These are phyloP conservation scores for Lactarius indigo DNA, from an alignment of 768 basidiomycete species.

Conservation along the genomic window DNA sequence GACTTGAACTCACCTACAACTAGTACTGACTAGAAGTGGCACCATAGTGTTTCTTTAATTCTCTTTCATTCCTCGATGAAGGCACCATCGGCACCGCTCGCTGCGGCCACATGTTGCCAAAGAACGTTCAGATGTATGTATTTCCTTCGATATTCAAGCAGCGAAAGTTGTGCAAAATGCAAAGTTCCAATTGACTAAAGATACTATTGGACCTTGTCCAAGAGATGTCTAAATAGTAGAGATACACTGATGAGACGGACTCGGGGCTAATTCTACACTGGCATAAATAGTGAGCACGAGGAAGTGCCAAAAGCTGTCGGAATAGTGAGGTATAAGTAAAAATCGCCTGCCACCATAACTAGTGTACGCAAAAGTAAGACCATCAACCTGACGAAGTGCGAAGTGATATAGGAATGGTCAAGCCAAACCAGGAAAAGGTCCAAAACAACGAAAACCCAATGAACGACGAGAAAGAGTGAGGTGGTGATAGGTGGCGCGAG, in stretches of 20 bases:
- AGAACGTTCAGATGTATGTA: neutral
- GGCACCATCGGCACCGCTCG: neutral
- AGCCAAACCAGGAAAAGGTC: conserved; percentile 7
- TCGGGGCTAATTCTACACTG: neutral
- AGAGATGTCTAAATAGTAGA: neutral
- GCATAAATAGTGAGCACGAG: neutral
- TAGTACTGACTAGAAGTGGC: neutral
- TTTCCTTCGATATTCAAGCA: too few species aligned
- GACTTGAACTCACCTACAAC: too few species aligned
- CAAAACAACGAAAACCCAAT: neutral
- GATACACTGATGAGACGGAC: neutral
- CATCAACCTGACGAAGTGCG: neutral
- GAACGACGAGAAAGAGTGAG: neutral
- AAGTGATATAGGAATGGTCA: neutral
- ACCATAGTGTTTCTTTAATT: neutral
- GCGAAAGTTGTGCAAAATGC: neutral
- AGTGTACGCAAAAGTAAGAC: neutral
- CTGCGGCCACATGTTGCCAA: neutral
- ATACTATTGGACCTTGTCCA: neutral
- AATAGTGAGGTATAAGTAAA: neutral
- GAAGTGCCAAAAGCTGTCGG: neutral
- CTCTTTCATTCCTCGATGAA: too few species aligned
- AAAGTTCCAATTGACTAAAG: neutral
- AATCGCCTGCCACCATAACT: neutral
- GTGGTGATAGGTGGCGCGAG: neutral